Conservation (phyloP, 2,329 filamentous ascomycete species). For the Lecanicillium sp. region DNA sequence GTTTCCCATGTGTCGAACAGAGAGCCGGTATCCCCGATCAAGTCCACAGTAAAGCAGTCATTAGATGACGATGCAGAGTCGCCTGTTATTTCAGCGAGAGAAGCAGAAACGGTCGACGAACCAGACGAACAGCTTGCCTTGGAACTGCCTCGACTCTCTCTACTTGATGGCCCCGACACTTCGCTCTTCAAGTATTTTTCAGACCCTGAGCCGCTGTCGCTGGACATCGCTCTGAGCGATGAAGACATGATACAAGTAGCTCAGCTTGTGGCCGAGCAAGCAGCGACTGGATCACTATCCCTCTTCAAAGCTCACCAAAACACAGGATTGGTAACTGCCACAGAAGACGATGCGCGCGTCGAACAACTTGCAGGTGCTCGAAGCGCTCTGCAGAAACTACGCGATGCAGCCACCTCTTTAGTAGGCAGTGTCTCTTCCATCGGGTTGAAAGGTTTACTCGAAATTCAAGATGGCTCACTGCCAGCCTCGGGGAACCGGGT, state of each 20-base stretch:
- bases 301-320: constrained; percentile 23
- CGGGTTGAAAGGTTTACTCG: constrained; percentile 44
- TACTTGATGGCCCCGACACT: constrained; percentile 42
- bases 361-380: constrained; percentile 40
- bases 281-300: constrained; percentile 46
- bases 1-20: constrained; percentile 46
- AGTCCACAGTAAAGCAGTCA: constrained; percentile 37
- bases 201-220: constrained; percentile 48
- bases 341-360: constrained; percentile 27
- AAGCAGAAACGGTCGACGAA: constrained; percentile 41
- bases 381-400: constrained; percentile 43
- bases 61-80: constrained; percentile 49
- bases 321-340: constrained; percentile 16
- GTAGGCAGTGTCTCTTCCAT: constrained; percentile 35
- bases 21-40: constrained; percentile 44
- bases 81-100: constrained; percentile 45
- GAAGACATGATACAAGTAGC: constrained; percentile 61
- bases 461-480: constrained; percentile 52
- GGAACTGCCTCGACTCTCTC: constrained; percentile 44
- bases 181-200: constrained; percentile 51
- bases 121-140: constrained; percentile 41
- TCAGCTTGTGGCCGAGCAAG: constrained; percentile 67
- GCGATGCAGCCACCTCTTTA: constrained; percentile 37
- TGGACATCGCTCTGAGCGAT: constrained; percentile 43
- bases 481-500: constrained; percentile 46